Base-by-base conservation (phyloP, 768 basidiomycete species). In the Kwoniella shandongensis region DNA sequence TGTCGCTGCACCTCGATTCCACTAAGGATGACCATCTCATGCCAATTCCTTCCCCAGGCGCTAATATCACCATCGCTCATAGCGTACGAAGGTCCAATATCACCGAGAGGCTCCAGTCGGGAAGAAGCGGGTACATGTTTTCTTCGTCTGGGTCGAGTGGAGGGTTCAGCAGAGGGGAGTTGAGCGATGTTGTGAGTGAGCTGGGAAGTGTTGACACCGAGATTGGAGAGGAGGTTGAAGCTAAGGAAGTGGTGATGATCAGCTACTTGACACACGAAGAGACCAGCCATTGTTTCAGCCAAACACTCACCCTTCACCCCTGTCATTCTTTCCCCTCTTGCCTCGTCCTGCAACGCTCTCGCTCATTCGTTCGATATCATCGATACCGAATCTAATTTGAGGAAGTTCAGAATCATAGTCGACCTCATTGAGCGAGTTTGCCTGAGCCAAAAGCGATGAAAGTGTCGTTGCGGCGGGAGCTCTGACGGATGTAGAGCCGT, bases 301-400 rank as follows among this genome's bases (percentile, higher is more conserved):
- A 13, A 17, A 40, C 10, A 66, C 65, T 55, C 45, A 67, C 64
- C 67, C 70, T 52, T 66, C 61, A 11, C 70, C 70, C 4, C 38
- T 48, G 20, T 60, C 58, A 39, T 61, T 65, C 41, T 52, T 61
- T 15, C 39, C 46, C 44, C 53, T 63, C 49, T 63, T 72, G 20
- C 66, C 73, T 51, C 67, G 65, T 0, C 72, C 72, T 1, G 73
- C 77, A 23, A 97, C 85, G 39, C 87, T 82, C 18, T 91, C 83
- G 1, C 90, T 92, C 78, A 94, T 91, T 0, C 88, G 86, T 76
- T 98, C 94, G 61, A 99, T 88, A 79, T 97, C 91, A 76, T 94
- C 92, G 29, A 98, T 82, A 1, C 91, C 89, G 54, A 94, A 85
- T 54, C 88, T 84, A 40, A 99, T 86, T 2, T 88, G 83, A 11